Evolutionary conservation across 1,284 basidiomycete species (phyloP), one percentile per base, ranked within the genome.

Genomic region (Cutaneotrichosporon sp.): DNA sequence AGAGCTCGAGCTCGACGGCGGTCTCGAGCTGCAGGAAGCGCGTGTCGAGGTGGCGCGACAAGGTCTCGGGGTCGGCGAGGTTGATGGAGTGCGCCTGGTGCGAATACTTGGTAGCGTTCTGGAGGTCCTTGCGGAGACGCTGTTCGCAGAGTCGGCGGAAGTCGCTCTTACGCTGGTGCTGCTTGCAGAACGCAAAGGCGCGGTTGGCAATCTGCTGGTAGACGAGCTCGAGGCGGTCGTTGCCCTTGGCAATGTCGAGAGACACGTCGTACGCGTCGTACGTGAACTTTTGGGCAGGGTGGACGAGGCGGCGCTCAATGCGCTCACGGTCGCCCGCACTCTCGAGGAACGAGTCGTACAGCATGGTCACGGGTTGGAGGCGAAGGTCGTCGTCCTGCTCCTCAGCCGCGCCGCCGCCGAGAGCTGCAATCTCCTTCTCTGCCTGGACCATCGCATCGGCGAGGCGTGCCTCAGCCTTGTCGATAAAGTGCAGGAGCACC

Each of bases 211-310:
- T 90, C 61, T 90, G 92, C 86, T 98, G 96, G 83, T 99, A 99
- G 70, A 98, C 92, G 14, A 85, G 83, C 82, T 99, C 97, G 62
- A 99, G 83, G 55, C 96, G 85, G 51, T 94, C 91, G 79, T 98
- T 99, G 81, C 98, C 97, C 80, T 98, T 95, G 72, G 98, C 85
- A 10, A 95, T 96, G 83, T 99, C 97, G 64, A 99, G 85, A 9
- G 91, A 92, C 34, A 94, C 97, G 66, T 97, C 89, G 81, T 98
- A 98, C 69, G 92, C 92, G 85, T 99, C 96, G 94, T 95, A 99
- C 34, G 96, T 85, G 81, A 98, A 98, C 80, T 97, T 96, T 79
- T 99, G 89, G 89, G 94, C 97, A 2, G 97, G 96, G 0, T 92
- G 97, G 70, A 99, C 93, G 60, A 99, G 86, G 30, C 93, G 90